These are phyloP conservation scores for Fusarium sp. DNA, from an alignment of 2,329 filamentous ascomycete genomes.

Conservation along the genomic window DNA sequence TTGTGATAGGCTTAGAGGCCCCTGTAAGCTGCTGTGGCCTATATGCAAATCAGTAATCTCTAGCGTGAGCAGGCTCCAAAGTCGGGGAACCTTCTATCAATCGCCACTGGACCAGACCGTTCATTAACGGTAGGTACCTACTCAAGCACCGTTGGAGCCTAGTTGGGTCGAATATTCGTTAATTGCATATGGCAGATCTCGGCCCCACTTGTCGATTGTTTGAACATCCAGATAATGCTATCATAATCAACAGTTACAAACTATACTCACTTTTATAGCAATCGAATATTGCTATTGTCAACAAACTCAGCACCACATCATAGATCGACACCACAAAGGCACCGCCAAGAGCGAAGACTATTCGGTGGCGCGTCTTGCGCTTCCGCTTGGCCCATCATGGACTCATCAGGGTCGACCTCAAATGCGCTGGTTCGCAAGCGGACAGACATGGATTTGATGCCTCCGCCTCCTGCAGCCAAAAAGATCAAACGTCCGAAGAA, in stretches of 20 bases:
- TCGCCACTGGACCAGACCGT: constrained; percentile 35
- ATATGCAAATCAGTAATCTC: constrained; percentile 42
- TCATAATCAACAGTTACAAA: constrained; percentile 2
- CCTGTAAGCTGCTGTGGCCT: constrained; percentile 30
- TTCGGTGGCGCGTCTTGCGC: not conserved
- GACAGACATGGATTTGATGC: constrained; percentile 80
- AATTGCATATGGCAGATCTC: constrained; percentile 43
- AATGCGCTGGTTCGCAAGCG: constrained; percentile 76
- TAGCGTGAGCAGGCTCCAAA: constrained; percentile 41
- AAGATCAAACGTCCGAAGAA: constrained; percentile 91
- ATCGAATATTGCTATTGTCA: not conserved
- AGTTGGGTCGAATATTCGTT: constrained; percentile 24
- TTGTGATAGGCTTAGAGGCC: constrained; percentile 29
- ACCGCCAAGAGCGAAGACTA: not conserved
- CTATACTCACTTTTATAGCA: not conserved
- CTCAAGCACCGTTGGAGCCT: not conserved
- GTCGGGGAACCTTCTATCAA: constrained; percentile 41
- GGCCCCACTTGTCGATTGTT: constrained; percentile 27
- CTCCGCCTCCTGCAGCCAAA: constrained; percentile 85
- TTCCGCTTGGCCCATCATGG: constrained; percentile 52
- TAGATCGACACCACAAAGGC: not conserved
- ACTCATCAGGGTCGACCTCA: constrained; percentile 55
- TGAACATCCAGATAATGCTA: not conserved
- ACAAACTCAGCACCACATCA: not conserved
- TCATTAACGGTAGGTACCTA: not conserved